Evolutionary conservation across 768 basidiomycete species (phyloP).

Genomic region (Pisolithus tinctorius): DNA sequence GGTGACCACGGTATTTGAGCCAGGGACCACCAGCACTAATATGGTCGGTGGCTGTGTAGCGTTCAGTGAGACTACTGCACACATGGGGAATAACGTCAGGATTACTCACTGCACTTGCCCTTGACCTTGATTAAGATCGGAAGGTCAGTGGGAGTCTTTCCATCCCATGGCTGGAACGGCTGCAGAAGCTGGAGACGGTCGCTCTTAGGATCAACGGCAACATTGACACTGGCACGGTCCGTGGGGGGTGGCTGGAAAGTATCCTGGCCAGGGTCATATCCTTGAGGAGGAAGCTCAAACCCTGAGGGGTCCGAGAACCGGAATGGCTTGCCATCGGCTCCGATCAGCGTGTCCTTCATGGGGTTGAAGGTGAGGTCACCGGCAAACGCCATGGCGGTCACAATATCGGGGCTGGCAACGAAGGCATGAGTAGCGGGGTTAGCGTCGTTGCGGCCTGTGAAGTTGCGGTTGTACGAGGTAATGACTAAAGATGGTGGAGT

Average conservation of each 20-base stretch:
- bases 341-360: conserved; percentile 79
- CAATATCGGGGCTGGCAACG: conserved; percentile 89
- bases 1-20: conserved; percentile 99
- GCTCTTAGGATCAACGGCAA: conserved; percentile 78
- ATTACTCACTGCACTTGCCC: conserved; percentile 92
- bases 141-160: conserved; percentile 82
- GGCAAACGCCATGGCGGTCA: conserved; percentile 95
- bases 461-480: conserved; percentile 99
- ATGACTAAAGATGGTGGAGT: conserved; percentile 52
- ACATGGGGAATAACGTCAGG: not conserved
- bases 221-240: conserved; percentile 77
- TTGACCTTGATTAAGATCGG: conserved; percentile 96
- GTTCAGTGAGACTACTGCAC: conserved; percentile 2
- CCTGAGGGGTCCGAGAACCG: conserved; percentile 92
- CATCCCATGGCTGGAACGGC: conserved; percentile 91
- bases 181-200: conserved; percentile 88
- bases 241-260: conserved; percentile 93
- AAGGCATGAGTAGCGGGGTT: conserved; percentile 99
- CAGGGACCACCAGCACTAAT: conserved; percentile 97
- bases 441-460: conserved; percentile 98
- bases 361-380: conserved; percentile 97
- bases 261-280: conserved; percentile 95
- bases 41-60: conserved; percentile 70
- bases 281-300: conserved; percentile 87
- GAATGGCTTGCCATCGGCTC: conserved; percentile 92